Evolutionary conservation across 805 yeast genomes (phyloP).

Genomic region (Cyberlindnera xishuangbannaensis): DNA sequence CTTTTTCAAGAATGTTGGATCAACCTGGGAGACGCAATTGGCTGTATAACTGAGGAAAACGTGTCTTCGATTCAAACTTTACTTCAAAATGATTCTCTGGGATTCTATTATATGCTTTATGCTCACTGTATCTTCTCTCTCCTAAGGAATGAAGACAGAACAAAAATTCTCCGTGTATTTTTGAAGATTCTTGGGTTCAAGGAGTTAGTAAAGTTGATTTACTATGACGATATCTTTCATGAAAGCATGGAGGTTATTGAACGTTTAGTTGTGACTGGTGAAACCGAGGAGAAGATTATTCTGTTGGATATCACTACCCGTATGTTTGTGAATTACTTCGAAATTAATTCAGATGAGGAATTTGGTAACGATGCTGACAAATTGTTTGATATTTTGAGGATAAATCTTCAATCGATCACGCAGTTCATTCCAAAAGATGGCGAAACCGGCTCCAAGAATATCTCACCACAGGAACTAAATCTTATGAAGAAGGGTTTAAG

Average conservation of each 20-base stretch:
- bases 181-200: slow-evolving; percentile 50
- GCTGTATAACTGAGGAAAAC: slow-evolving; percentile 53
- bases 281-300: slow-evolving; percentile 37
- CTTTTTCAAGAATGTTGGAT: slow-evolving; percentile 63
- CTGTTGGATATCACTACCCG: slow-evolving; percentile 53
- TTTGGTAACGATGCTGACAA: slow-evolving; percentile 63
- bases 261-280: slow-evolving; percentile 55
- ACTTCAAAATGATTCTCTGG: slow-evolving; percentile 51
- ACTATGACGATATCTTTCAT: slow-evolving; percentile 60
- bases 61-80: slow-evolving; percentile 38
- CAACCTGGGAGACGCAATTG: slow-evolving; percentile 69
- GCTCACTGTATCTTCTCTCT: slow-evolving; percentile 80
- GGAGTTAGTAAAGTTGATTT: slow-evolving; percentile 52
- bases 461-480: slow-evolving; percentile 28
- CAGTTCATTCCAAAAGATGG: slow-evolving; percentile 49
- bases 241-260: slow-evolving; percentile 77
- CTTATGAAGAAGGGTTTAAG: slow-evolving; percentile 44
- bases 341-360: slow-evolving; percentile 31
- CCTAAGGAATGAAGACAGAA: slow-evolving; percentile 33
- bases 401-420: slow-evolving; percentile 59
- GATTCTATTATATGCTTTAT: slow-evolving; percentile 72
- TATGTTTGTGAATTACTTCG: slow-evolving; percentile 43
- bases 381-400: slow-evolving; percentile 72
- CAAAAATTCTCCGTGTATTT: slow-evolving; percentile 44
- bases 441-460: slow-evolving; percentile 26